Evolutionary conservation across 2,329 filamentous ascomycete genomes (phyloP).

Genomic region (Geosmithia putterillii): DNA sequence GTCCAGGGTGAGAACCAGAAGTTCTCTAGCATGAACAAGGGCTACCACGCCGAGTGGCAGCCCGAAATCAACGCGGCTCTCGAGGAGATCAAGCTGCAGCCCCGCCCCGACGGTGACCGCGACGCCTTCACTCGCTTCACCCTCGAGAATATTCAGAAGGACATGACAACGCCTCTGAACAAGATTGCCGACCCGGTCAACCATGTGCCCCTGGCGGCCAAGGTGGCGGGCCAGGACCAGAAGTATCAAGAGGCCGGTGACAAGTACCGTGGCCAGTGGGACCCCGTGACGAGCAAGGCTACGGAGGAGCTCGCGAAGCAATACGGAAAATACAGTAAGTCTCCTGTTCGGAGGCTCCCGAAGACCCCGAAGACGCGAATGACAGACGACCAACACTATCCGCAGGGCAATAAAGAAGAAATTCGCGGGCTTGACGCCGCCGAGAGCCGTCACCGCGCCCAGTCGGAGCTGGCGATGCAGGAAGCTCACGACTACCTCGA

Average conservation of each 20-base stretch:
- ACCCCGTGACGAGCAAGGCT: neutral
- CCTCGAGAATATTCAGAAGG: neutral
- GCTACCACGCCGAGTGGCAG: neutral
- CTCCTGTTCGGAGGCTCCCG: neutral
- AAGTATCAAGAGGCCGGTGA: slow-evolving; percentile 4
- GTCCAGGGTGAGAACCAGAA: neutral
- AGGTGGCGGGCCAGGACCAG: slow-evolving; percentile 3
- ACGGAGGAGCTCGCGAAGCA: neutral
- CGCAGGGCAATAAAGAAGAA: neutral
- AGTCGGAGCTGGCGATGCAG: slow-evolving; percentile 1
- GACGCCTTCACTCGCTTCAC: neutral
- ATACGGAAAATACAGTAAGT: neutral
- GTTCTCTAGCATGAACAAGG: neutral
- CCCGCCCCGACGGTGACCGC: neutral
- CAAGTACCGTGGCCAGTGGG: neutral
- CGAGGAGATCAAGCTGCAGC: neutral
- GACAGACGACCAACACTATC: neutral
- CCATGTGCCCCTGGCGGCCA: neutral
- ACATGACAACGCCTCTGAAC: neutral
- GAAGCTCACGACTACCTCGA: slow-evolving; percentile 1
- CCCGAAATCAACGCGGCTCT: neutral
- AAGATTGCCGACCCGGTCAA: neutral
- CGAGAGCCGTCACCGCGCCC: neutral
- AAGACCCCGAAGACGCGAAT: neutral
- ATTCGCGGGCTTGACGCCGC: neutral